Evolutionary conservation across 495 filamentous ascomycete genomes (phyloP), one percentile per base, ranked within the genome.

Genomic region (Xylona heveae): DNA sequence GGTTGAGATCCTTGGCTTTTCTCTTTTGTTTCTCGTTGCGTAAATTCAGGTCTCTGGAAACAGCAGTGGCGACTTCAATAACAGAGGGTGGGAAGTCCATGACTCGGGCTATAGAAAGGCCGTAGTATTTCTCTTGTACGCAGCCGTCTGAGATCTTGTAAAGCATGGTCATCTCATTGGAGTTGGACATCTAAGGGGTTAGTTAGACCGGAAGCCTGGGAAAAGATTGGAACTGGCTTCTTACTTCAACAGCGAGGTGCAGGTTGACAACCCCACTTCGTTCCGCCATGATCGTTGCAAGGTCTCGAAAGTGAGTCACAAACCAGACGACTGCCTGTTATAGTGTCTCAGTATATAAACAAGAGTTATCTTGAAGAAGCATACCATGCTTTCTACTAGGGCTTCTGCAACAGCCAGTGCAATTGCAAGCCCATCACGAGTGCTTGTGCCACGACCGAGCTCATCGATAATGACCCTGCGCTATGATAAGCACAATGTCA

Each of bases 361-460:
- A n/a, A 23, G 10, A 3, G 19, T 19, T 7, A 2, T 9, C 2
- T 14, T 10, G 19, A 0, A 3, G 24, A 23, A 18, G 35, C 26
- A 17, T 29, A 27, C 50, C 32, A 64, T 59, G 35, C 68, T 84
- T 20, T 78, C 60, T 6, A 97, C 64, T 12, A 97, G 55, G 1
- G 78, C 77, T 56, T 95, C 88, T 3, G 81, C 68, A 43, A 94
- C 74, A 15, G 80, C 72, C 28, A 93, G 48, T n/a, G 88, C 83
- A 44, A 95, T 79, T 9, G 78, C 73, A 7, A 93, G 55, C 0
- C 90, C 88, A 48, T 95, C 90, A 26, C 71, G 66, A 1, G 77
- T 80, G 46, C 80, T 85, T 7, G 90, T 95, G 5, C 84, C 90
- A 14, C 88, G 67, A 10, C 88, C 85, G 16, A 97, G 69, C 45